A percentile compares a stretch with the other conserved stretches of the same genome.
Conservation (phyloP, 108 stramenopile species). For the Ochromonas danica region DNA sequence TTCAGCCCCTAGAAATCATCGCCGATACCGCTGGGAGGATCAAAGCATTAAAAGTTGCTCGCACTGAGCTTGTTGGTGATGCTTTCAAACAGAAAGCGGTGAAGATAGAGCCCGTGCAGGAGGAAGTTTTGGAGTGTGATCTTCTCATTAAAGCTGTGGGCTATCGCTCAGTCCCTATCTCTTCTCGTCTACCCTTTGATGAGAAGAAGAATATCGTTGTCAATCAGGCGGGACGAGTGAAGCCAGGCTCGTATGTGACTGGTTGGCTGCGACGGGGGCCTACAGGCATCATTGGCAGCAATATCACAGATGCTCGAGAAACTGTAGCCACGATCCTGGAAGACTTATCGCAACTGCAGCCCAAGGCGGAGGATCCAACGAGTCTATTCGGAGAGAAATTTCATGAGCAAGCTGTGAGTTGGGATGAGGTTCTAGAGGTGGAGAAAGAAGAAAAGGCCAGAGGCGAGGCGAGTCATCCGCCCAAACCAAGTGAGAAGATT, state of each 20-base stretch:
- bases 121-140: slow-evolving; percentile 46
- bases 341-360: too few species aligned
- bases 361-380: too few species aligned
- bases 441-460: too few species aligned
- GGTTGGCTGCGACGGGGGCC: slow-evolving; percentile 99
- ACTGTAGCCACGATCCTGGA: slow-evolving; percentile 77
- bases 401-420: too few species aligned
- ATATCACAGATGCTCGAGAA: slow-evolving; percentile 81
- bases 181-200: slow-evolving; percentile 72
- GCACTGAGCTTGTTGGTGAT: slow-evolving; percentile 71
- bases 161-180: slow-evolving; percentile 75
- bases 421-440: too few species aligned
- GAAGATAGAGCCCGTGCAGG: slow-evolving; percentile 68
- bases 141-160: slow-evolving; percentile 80
- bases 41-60: slow-evolving; percentile 71
- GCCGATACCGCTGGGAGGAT: slow-evolving; percentile 56
- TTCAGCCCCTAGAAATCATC: slow-evolving; percentile 69
- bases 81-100: slow-evolving; percentile 66
- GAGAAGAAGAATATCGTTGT: slow-evolving; percentile 54
- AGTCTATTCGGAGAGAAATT: too few species aligned
- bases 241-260: slow-evolving; percentile 60
- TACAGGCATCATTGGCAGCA: slow-evolving; percentile 92
- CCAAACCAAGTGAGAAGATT: too few species aligned
- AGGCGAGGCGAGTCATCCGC: too few species aligned
- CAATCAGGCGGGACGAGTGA: slow-evolving; percentile 63